phyloP scores from a whole-genome alignment of 2,329 filamentous ascomycete genomes.

The Monascus ruber region DNA sequence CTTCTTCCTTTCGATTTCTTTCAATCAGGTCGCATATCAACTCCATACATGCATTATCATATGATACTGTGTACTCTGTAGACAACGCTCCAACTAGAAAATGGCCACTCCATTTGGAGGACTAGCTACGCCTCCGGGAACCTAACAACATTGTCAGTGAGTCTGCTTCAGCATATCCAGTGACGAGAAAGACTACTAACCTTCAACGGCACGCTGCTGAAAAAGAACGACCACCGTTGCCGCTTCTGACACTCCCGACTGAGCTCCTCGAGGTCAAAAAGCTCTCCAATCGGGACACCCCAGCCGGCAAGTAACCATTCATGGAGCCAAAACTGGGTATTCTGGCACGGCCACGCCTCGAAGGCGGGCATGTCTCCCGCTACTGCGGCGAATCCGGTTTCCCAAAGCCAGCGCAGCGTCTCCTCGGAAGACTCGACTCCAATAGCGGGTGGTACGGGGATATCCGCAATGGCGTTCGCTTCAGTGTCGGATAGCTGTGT shows the following conservation, averaged over 20 bases:
- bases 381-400: constrained; percentile 56
- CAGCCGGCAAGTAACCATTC: constrained; percentile 29
- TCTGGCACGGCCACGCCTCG: constrained; percentile 48
- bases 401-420: constrained; percentile 51
- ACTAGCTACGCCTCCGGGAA: not conserved
- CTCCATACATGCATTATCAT: too few relatives aligned
- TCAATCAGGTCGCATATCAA: too few relatives aligned
- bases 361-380: constrained; percentile 53
- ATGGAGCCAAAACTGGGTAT: constrained; percentile 25
- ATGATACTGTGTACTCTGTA: not conserved
- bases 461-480: constrained; percentile 21
- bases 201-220: constrained; percentile 32
- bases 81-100: not conserved
- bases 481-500: constrained; percentile 29
- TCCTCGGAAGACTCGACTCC: constrained; percentile 42
- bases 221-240: constrained; percentile 30
- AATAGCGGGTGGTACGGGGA: constrained; percentile 29
- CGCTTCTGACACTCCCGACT: constrained; percentile 23
- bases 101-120: not conserved
- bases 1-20: too few relatives aligned
- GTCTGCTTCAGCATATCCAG: too few relatives aligned
- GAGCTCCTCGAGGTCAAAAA: constrained; percentile 33
- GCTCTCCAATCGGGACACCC: constrained; percentile 35
- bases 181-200: too few relatives aligned
- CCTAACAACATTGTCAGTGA: too few relatives aligned